These are phyloP conservation scores for Diaporthe capsici DNA, from an alignment of 2,329 filamentous ascomycete species.

Conservation along the genomic window DNA sequence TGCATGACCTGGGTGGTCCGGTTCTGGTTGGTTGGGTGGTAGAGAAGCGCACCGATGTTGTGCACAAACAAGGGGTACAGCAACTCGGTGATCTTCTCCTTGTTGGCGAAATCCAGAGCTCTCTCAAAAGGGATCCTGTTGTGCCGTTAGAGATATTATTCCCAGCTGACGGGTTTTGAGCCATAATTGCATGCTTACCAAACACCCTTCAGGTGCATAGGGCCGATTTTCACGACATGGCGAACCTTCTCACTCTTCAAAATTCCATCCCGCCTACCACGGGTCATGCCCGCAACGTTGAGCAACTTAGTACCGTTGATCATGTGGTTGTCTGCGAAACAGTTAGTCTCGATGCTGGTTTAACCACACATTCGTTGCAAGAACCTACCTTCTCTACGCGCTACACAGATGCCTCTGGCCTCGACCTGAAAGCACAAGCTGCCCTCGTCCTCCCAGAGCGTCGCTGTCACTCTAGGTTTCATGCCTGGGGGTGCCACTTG, in stretches of 20 bases:
- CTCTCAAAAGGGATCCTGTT: constrained; percentile 96
- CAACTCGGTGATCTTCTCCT: constrained; percentile 98
- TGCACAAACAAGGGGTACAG: constrained; percentile 97
- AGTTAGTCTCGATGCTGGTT: not conserved
- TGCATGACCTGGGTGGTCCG: constrained; percentile 90
- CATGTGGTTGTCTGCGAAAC: constrained; percentile 89
- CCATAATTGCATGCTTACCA: constrained; percentile 74
- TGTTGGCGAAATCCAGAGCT: constrained; percentile 98
- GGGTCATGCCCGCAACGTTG: constrained; percentile 98
- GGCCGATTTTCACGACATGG: constrained; percentile 98
- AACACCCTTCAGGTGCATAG: constrained; percentile 98
- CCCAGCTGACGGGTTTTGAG: not conserved
- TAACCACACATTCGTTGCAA: not conserved
- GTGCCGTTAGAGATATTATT: constrained; percentile 11
- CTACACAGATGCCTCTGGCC: constrained; percentile 95
- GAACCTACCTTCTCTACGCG: constrained; percentile 85
- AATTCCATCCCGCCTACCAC: constrained; percentile 94
- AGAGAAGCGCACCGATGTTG: constrained; percentile 93
- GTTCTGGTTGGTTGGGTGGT: constrained; percentile 91
- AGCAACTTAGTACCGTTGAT: constrained; percentile 98
- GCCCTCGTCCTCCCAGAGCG: constrained; percentile 97
- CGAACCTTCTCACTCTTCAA: constrained; percentile 97
- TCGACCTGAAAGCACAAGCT: constrained; percentile 98
- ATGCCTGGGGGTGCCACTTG: constrained; percentile 93
- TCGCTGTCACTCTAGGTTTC: constrained; percentile 96